Conservation (phyloP, 2,329 filamentous ascomycete genomes). For the Xylariomycetidae sp. region DNA sequence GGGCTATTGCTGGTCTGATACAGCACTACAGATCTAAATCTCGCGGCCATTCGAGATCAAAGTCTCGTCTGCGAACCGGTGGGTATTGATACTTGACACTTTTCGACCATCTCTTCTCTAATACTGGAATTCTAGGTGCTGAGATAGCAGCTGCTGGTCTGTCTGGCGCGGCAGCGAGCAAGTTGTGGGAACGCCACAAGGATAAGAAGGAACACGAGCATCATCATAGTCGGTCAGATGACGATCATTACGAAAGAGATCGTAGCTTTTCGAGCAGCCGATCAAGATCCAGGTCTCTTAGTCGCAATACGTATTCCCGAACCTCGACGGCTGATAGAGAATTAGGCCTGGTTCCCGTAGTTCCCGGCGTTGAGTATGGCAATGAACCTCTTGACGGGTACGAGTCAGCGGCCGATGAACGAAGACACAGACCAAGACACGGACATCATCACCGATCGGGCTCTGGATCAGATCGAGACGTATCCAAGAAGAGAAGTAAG, state of each 20-base stretch:
- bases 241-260: slow-evolving; percentile 27
- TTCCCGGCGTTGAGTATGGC: slow-evolving; percentile 56
- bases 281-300: slow-evolving; percentile 30
- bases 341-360: slow-evolving; percentile 49
- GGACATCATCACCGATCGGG: slow-evolving; percentile 32
- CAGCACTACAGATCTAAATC: slow-evolving; percentile 53
- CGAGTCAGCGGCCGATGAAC: slow-evolving; percentile 45
- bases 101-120: slow-evolving; percentile 5
- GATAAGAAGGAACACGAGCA: slow-evolving; percentile 52
- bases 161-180: slow-evolving; percentile 56
- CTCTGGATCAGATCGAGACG: slow-evolving; percentile 30
- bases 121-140: slow-evolving; percentile 31
- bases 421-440: slow-evolving; percentile 33
- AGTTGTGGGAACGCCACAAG: slow-evolving; percentile 56
- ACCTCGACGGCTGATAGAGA: slow-evolving; percentile 55
- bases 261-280: slow-evolving; percentile 45
- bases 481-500: slow-evolving; percentile 46
- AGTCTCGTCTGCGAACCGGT: slow-evolving; percentile 40
- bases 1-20: slow-evolving; percentile 53
- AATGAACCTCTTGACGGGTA: slow-evolving; percentile 49
- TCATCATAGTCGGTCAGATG: slow-evolving; percentile 28
- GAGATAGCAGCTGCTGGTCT: slow-evolving; percentile 58
- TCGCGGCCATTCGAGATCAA: slow-evolving; percentile 34
- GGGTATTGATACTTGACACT: slow-evolving; percentile 6
- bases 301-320: slow-evolving; percentile 43